A percentile compares a stretch with the other conserved stretches of the same genome.
Conservation (phyloP, 192 early-diverging fungal genomes). For the Coemansia sp. region DNA sequence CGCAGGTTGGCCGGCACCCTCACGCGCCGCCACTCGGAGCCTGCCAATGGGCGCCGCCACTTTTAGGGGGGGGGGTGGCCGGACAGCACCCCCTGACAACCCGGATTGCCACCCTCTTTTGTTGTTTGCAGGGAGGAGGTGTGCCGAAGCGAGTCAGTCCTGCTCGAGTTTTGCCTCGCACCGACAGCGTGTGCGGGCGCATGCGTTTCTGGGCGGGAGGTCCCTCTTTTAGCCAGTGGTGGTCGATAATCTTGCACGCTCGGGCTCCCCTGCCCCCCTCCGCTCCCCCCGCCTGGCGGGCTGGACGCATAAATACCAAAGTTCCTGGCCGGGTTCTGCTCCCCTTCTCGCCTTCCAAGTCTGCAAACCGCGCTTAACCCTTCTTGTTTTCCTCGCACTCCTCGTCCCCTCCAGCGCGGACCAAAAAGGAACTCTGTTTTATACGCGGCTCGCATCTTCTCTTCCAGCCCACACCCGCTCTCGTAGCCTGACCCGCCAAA, state of each 20-base stretch:
- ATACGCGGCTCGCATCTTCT: no score
- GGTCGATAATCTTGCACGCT: conserved; percentile 49
- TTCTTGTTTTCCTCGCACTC: conserved; percentile 1
- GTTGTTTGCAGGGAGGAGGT: conserved; percentile 6
- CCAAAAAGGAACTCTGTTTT: neutral
- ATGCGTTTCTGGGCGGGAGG: neutral
- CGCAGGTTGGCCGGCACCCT: neutral
- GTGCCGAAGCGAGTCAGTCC: conserved; percentile 16
- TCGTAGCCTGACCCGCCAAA: conserved; percentile 1
- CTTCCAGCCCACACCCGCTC: no score
- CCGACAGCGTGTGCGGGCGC: conserved; percentile 24
- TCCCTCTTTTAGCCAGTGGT: conserved; percentile 17
- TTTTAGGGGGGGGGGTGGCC: conserved; percentile 13
- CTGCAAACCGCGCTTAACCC: conserved; percentile 6
- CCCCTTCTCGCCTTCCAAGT: conserved; percentile 1
- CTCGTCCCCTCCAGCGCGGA: conserved; percentile 1
- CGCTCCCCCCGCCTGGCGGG: conserved; percentile 25
- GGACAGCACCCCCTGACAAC: conserved; percentile 12
- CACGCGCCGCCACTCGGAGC: conserved; percentile 41
- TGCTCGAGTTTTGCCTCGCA: conserved; percentile 19
- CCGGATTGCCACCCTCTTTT: conserved; percentile 13
- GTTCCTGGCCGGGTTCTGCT: conserved; percentile 28
- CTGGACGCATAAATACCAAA: conserved; percentile 38
- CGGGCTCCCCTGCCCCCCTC: conserved; percentile 31
- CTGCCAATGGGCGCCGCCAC: conserved; percentile 47